A percentile compares a stretch with the other conserved stretches of the same genome.
Evolutionary conservation across 495 filamentous ascomycete genomes (phyloP).

Genomic region (Podospora pseudopauciseta): DNA sequence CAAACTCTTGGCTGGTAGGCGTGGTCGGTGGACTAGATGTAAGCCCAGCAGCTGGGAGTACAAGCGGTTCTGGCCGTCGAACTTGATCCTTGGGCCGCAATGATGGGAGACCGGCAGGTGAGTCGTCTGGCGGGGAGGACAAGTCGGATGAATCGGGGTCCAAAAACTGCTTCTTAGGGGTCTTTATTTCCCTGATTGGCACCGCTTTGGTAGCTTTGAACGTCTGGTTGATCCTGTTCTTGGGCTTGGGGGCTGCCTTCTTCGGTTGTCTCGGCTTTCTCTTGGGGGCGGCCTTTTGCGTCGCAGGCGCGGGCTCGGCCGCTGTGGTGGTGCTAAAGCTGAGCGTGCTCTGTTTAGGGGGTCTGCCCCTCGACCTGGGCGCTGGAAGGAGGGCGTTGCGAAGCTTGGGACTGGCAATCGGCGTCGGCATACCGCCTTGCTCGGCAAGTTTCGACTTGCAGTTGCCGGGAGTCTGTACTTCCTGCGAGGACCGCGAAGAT

Average conservation of each 20-base stretch:
- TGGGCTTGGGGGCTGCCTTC: slow-evolving; percentile 32
- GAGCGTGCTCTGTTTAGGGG: slow-evolving; percentile 40
- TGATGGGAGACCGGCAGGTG: slow-evolving; percentile 20
- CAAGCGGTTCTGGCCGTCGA: slow-evolving; percentile 12
- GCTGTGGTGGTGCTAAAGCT: slow-evolving; percentile 25
- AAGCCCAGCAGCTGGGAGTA: neutral
- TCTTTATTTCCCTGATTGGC: slow-evolving; percentile 17
- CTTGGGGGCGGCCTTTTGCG: slow-evolving; percentile 28
- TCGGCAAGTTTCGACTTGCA: slow-evolving; percentile 23
- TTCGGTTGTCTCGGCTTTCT: slow-evolving; percentile 40
- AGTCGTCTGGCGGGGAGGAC: slow-evolving; percentile 22
- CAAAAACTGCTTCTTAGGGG: slow-evolving; percentile 18
- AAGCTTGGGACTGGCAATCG: slow-evolving; percentile 54
- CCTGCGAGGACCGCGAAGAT: neutral
- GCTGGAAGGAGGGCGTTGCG: slow-evolving; percentile 43
- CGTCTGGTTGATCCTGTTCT: slow-evolving; percentile 36
- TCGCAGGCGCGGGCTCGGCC: slow-evolving; percentile 15
- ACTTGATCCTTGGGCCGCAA: slow-evolving; percentile 24
- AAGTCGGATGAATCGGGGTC: slow-evolving; percentile 22
- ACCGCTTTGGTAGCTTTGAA: slow-evolving; percentile 43
- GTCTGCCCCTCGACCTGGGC: slow-evolving; percentile 19
- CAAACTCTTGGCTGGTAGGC: neutral
- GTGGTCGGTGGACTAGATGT: slow-evolving; percentile 12
- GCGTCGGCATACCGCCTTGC: slow-evolving; percentile 57
- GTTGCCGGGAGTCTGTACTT: slow-evolving; percentile 11